Conservation (phyloP, 495 filamentous ascomycete genomes). For the Trichoderma reesei region DNA sequence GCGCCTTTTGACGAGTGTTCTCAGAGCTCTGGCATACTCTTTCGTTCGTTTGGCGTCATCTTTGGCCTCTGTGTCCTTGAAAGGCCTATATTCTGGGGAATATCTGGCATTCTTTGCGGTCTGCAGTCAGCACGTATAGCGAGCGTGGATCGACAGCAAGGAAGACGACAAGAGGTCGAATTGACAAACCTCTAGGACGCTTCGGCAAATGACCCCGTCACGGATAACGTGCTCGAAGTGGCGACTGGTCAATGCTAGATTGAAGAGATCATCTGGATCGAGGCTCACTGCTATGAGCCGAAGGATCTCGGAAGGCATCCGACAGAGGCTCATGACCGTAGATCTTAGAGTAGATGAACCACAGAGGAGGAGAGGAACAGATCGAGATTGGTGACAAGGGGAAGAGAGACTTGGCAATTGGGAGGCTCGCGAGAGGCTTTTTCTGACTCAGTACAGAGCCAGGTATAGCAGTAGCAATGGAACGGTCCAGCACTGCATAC, state of each 20-base stretch:
- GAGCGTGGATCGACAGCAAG: background rate
- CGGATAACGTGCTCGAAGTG: constrained; percentile 43
- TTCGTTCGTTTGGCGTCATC: constrained; percentile 26
- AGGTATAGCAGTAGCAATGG: too few relatives aligned
- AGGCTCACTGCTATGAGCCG: constrained; percentile 48
- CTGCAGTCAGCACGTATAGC: constrained; percentile 14
- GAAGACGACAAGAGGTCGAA: constrained; percentile 7
- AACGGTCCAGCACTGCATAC: too few relatives aligned
- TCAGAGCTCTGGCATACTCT: constrained; percentile 49
- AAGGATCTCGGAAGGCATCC: constrained; percentile 55
- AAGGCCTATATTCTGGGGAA: constrained; percentile 35
- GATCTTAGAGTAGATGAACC: too few relatives aligned
- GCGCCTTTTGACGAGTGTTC: constrained; percentile 49
- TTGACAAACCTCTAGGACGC: constrained; percentile 45
- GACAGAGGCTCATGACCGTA: constrained; percentile 19
- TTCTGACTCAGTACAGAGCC: too few relatives aligned
- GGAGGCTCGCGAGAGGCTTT: too few relatives aligned
- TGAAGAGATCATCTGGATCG: constrained; percentile 40
- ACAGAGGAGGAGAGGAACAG: too few relatives aligned
- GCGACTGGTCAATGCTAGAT: constrained; percentile 41
- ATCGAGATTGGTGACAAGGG: background rate
- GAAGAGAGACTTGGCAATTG: too few relatives aligned
- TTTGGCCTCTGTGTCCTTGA: too few relatives aligned
- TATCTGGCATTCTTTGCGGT: constrained; percentile 35
- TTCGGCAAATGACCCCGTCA: constrained; percentile 53